These are phyloP conservation scores for Lodderomyces theae DNA, from an alignment of 1,139 yeast genomes.

Conservation along the genomic window DNA sequence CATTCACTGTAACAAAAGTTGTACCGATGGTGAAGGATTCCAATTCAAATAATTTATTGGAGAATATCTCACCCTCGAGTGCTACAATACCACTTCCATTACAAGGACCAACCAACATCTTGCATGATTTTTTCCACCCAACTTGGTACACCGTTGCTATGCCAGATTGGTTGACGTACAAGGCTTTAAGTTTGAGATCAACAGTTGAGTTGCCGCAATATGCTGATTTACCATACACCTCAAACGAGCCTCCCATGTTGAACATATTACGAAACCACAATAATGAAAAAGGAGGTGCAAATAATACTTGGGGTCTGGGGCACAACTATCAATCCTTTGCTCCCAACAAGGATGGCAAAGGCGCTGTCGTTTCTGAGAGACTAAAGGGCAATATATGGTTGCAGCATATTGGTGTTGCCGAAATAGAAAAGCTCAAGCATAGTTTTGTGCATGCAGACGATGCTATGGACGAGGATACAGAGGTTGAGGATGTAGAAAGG, in stretches of 20 bases:
- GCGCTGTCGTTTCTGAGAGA: constrained; percentile 60
- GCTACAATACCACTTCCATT: constrained; percentile 58
- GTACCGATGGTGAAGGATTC: constrained; percentile 46
- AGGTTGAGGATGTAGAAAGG: constrained; percentile 10
- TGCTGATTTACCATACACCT: background rate
- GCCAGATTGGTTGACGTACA: constrained; percentile 75
- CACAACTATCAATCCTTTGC: constrained; percentile 71
- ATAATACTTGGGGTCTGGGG: constrained; percentile 21
- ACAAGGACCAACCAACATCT: constrained; percentile 64
- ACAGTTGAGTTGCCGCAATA: constrained; percentile 15
- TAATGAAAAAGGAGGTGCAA: constrained; percentile 2
- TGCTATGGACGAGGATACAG: constrained; percentile 10
- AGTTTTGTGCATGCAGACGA: constrained; percentile 16
- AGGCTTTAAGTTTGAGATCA: constrained; percentile 28
- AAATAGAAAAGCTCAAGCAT: constrained; percentile 40
- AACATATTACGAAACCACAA: constrained; percentile 6
- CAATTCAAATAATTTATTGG: constrained; percentile 40
- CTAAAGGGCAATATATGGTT: constrained; percentile 75
- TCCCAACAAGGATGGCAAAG: constrained; percentile 70
- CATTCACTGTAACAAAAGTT: constrained; percentile 55
- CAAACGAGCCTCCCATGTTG: constrained; percentile 6
- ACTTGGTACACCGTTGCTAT: constrained; percentile 81
- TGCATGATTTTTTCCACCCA: constrained; percentile 77
- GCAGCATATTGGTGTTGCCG: constrained; percentile 63
- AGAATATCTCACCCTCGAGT: constrained; percentile 47